These are phyloP conservation scores for Ophiostoma montium DNA, from an alignment of 2,329 filamentous ascomycete genomes.

Conservation along the genomic window DNA sequence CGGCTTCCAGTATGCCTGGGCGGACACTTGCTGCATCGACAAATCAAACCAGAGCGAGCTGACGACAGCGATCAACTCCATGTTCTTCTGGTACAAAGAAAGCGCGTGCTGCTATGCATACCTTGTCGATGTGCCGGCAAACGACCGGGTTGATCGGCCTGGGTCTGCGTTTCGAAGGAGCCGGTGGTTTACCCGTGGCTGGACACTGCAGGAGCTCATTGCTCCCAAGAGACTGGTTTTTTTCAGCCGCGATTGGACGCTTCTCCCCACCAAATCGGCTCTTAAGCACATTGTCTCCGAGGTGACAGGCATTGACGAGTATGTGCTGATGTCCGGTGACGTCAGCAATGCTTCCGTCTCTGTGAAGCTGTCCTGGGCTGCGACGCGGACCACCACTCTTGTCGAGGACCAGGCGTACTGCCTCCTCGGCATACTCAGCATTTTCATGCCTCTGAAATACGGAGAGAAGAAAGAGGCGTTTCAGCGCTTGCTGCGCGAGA, in stretches of 20 bases:
- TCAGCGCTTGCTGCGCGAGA: constrained; percentile 10
- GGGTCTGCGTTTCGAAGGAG: constrained; percentile 5
- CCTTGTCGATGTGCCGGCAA: background rate
- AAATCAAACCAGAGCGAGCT: background rate
- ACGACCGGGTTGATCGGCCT: background rate
- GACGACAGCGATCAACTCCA: constrained; percentile 5
- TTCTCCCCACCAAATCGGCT: constrained; percentile 15
- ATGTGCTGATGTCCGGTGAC: background rate
- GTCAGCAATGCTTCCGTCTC: constrained; percentile 10
- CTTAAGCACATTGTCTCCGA: constrained; percentile 10
- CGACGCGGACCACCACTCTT: constrained; percentile 6
- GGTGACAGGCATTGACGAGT: constrained; percentile 14
- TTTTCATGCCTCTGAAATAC: constrained; percentile 13
- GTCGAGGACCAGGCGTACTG: constrained; percentile 13
- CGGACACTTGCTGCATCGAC: constrained; percentile 8
- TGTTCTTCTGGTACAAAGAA: constrained; percentile 6
- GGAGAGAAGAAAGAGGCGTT: constrained; percentile 12
- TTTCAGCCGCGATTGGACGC: constrained; percentile 18
- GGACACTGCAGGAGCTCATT: constrained; percentile 54
- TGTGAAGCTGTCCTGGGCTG: constrained; percentile 12
- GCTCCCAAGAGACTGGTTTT: constrained; percentile 23
- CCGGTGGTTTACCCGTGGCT: constrained; percentile 28
- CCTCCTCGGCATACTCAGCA: constrained; percentile 12
- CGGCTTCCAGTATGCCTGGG: background rate
- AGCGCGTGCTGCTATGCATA: constrained; percentile 1